Conservation (phyloP, 2,329 filamentous ascomycete species). For the Dactylellina parvicollis region DNA sequence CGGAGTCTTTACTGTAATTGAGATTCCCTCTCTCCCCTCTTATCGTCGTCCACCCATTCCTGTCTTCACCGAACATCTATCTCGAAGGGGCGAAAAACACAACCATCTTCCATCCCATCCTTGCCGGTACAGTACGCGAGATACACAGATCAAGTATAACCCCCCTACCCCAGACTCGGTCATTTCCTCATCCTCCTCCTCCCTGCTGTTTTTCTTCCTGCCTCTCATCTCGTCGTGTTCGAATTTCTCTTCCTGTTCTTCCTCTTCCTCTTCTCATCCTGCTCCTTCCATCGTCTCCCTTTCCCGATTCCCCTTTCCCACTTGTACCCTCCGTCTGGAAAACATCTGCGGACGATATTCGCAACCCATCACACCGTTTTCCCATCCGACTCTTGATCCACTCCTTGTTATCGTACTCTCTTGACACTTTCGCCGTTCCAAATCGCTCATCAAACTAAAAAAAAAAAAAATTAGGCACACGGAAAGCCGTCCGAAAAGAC, state of each 20-base stretch:
- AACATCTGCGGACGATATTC: too few relatives aligned
- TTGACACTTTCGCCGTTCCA: too few relatives aligned
- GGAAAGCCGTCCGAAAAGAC: conserved; percentile 7
- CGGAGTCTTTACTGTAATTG: too few relatives aligned
- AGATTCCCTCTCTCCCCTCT: background rate
- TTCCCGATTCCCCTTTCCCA: conserved; percentile 1
- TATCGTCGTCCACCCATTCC: conserved; percentile 1
- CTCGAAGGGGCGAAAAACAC: too few relatives aligned
- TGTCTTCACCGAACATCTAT: background rate
- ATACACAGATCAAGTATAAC: background rate
- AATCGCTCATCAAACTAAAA: conserved; percentile 7
- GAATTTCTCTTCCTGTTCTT: background rate
- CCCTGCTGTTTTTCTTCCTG: background rate
- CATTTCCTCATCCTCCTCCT: conserved; percentile 1
- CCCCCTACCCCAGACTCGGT: conserved; percentile 2
- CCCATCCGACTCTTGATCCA: too few relatives aligned
- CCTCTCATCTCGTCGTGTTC: background rate
- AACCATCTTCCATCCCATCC: too few relatives aligned
- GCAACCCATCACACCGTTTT: too few relatives aligned
- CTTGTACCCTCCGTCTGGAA: background rate
- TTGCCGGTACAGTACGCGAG: background rate
- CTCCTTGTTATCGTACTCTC: too few relatives aligned
- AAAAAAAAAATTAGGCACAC: conserved; percentile 16
- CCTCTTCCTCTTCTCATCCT: background rate
- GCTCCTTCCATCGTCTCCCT: conserved; percentile 1